These are phyloP conservation scores for Trichoderma koningiopsis DNA, from an alignment of 2,329 filamentous ascomycete species.

Conservation along the genomic window DNA sequence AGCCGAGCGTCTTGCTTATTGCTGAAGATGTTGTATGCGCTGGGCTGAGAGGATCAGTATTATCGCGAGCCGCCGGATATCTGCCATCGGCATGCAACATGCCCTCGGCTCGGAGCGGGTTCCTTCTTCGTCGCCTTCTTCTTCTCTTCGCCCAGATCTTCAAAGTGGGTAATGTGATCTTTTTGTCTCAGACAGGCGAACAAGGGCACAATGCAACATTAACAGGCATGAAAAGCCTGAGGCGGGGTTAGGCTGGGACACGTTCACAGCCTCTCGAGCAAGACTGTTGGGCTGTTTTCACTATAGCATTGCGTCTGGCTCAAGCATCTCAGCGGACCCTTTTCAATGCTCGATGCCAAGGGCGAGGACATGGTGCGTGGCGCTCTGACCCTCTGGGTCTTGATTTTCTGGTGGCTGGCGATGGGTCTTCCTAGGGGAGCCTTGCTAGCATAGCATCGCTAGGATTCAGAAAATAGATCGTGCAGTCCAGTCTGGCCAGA, in stretches of 20 bases:
- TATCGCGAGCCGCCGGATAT: slow-evolving; percentile 1
- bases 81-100: slow-evolving; percentile 1
- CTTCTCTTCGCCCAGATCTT: background rate
- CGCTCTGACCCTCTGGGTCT: slow-evolving; percentile 4
- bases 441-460: background rate
- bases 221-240: slow-evolving; percentile 1
- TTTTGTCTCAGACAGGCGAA: slow-evolving; percentile 22
- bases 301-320: background rate
- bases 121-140: background rate
- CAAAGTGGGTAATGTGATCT: slow-evolving; percentile 17
- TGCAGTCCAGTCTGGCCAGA: slow-evolving; percentile 6
- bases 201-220: slow-evolving; percentile 20
- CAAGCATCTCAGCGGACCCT: slow-evolving; percentile 10
- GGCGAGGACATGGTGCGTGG: slow-evolving; percentile 12
- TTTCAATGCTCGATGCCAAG: background rate
- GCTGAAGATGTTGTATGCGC: background rate
- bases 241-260: slow-evolving; percentile 24
- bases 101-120: slow-evolving; percentile 9
- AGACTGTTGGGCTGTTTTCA: slow-evolving; percentile 2
- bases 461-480: slow-evolving; percentile 11
- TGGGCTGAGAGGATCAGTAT: background rate
- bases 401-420: slow-evolving; percentile 21
- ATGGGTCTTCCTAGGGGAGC: slow-evolving; percentile 4
- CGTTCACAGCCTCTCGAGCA: background rate
- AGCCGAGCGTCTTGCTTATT: background rate